Conservation (phyloP, 1,284 basidiomycete species). For the Melampsora americana region DNA sequence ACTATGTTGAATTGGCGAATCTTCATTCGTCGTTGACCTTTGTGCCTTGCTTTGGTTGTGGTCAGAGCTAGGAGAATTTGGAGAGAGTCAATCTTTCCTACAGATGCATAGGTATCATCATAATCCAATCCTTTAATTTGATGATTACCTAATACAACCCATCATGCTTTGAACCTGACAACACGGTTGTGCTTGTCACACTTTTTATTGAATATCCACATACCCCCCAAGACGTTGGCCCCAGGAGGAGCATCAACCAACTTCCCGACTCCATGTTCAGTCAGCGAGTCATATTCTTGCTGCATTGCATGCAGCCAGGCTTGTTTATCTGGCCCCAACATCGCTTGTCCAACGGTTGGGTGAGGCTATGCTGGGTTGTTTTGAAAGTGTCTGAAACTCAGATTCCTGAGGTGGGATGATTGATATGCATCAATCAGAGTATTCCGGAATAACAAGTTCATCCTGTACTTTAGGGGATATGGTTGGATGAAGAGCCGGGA, state of each 20-base stretch:
- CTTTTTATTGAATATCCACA: neutral
- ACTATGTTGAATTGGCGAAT: neutral
- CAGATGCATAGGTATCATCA: constrained; percentile 6
- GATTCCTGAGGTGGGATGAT: too few relatives aligned
- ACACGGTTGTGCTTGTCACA: neutral
- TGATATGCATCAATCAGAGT: too few relatives aligned
- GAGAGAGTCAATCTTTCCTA: neutral
- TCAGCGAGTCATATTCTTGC: neutral
- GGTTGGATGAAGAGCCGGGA: too few relatives aligned
- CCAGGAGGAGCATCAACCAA: neutral
- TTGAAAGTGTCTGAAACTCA: too few relatives aligned
- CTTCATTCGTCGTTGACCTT: neutral
- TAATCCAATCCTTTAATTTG: too few relatives aligned
- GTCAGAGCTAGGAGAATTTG: neutral
- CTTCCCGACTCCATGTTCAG: neutral
- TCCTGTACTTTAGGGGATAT: too few relatives aligned
- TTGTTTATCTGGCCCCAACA: neutral
- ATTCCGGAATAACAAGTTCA: too few relatives aligned
- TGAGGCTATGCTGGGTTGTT: too few relatives aligned
- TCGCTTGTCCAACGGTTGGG: neutral
- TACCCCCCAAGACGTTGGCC: neutral
- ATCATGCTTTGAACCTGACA: neutral
- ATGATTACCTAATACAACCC: constrained; percentile 1
- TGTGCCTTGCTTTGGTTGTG: neutral
- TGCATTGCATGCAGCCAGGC: neutral